These are phyloP conservation scores for Tremella fuciformis DNA, from an alignment of 768 basidiomycete species.

Conservation along the genomic window DNA sequence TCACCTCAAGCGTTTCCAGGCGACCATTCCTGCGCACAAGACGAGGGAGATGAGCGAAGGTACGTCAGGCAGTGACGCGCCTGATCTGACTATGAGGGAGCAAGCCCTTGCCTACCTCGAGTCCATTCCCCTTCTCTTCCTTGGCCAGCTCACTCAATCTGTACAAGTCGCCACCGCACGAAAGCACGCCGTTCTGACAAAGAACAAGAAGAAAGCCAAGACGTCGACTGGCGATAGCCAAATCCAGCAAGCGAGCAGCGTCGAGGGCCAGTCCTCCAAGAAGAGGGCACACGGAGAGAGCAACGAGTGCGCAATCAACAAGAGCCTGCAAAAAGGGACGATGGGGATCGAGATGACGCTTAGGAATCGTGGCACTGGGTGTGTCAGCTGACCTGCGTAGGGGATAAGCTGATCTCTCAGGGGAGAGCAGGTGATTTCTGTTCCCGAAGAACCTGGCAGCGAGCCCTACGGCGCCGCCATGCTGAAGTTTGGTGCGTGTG, in stretches of 20 bases:
- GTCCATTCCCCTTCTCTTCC: constrained; percentile 14
- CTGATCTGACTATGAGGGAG: constrained; percentile 7
- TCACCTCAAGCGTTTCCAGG: too few species aligned
- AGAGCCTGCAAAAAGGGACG: constrained; percentile 3
- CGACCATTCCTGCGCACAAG: too few species aligned
- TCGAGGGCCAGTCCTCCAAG: background rate
- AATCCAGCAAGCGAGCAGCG: constrained; percentile 1
- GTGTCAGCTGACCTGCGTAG: background rate
- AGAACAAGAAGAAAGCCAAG: background rate
- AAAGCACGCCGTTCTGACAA: constrained; percentile 6
- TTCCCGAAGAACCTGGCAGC: constrained; percentile 29
- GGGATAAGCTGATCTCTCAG: constrained; percentile 14
- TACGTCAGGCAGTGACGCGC: too few species aligned
- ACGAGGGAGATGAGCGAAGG: too few species aligned
- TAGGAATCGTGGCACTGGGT: constrained; percentile 40
- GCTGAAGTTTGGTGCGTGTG: constrained; percentile 17
- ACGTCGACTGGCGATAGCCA: background rate
- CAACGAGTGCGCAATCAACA: background rate
- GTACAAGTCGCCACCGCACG: background rate
- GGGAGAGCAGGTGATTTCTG: constrained; percentile 23
- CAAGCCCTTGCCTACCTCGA: constrained; percentile 22
- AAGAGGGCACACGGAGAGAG: background rate
- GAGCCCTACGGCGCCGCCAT: constrained; percentile 7
- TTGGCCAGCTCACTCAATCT: constrained; percentile 13
- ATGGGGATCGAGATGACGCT: constrained; percentile 19